Base-by-base conservation (phyloP, 1,284 basidiomycete species). In the Cutaneotrichosporon sp. region DNA sequence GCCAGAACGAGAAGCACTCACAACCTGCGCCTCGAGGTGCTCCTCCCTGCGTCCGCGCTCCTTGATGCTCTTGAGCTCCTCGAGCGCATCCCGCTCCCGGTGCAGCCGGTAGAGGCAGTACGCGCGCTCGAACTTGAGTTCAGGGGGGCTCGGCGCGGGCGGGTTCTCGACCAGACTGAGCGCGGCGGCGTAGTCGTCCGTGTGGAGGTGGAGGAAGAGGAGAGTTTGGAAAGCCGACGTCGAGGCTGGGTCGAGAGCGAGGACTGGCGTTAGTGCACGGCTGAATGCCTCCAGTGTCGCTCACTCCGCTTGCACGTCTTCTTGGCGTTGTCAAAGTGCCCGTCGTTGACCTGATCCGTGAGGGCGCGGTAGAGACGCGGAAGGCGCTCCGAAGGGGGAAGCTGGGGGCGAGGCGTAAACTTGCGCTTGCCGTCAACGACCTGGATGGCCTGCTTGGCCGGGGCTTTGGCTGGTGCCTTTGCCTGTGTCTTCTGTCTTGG, bases 281-380 rank as follows among this genome's bases (percentile, higher is more conserved):
- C n/a, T n/a, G n/a, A n/a, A n/a, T n/a, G n/a, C n/a, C n/a, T n/a
- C n/a, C n/a, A n/a, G n/a, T n/a, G n/a, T n/a, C n/a, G 80, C 82
- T 61, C 65, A 88, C 89, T 87, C 77, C 88, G 89, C 75, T 88
- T 86, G 78, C 88, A 90, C 57, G 88, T 90, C 80, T 85, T 88
- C 67, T 89, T 80, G 26, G 88, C 87, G 68, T 87, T 89, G 52
- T 77, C 75, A 68, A 87, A 85, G 74, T 88, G 84, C 3, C 85
- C 86, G 29, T 86, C 87, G 61, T 91, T 87, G 62, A 90, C 83
- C 68, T 91, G 89, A 20, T 87, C 85, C 66, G 83, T 84, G 19
- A 92, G 76, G 45, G 87, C 86, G 48, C 81, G 82, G 73, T 89
- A 90, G 47, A 88, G 77, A 38, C 82, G 81, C 62, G 83, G 85